Percentiles rank a stretch among this genome's conserved stretches.
Evolutionary conservation across 805 yeast genomes (phyloP).

Genomic region (Candida silvicultrix): DNA sequence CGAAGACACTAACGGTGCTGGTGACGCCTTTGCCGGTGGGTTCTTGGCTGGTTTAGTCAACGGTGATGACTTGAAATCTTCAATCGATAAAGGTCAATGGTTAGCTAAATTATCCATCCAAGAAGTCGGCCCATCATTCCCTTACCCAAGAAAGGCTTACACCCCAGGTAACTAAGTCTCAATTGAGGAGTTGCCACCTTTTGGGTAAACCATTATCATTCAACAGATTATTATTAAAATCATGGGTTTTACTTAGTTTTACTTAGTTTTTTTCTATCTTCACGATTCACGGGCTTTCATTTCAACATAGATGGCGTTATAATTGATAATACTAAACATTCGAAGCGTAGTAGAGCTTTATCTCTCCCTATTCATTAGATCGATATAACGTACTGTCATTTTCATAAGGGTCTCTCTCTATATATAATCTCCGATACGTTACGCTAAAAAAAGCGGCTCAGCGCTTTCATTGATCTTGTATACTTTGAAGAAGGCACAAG

Average conservation of each 20-base stretch:
- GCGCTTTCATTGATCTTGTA: too few species aligned
- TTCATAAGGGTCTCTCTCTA: not conserved
- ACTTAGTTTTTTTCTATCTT: not conserved
- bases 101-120: slow-evolving; percentile 88
- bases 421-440: not conserved
- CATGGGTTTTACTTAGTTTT: not conserved
- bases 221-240: not conserved
- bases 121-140: slow-evolving; percentile 92
- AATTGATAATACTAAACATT: too few species aligned
- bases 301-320: not conserved
- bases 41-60: slow-evolving; percentile 83
- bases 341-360: too few species aligned
- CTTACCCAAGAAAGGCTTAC: slow-evolving; percentile 31
- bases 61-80: slow-evolving; percentile 54
- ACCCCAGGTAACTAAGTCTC: not conserved
- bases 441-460: not conserved
- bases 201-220: not conserved
- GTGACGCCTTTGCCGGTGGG: slow-evolving; percentile 98
- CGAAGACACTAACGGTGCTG: slow-evolving; percentile 97
- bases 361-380: too few species aligned
- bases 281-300: not conserved
- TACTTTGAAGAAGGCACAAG: too few species aligned
- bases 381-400: not conserved
- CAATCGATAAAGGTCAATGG: slow-evolving; percentile 91
- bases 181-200: too few species aligned